These are phyloP conservation scores for Hypoxylon subgilvum DNA, from an alignment of 495 filamentous ascomycete species.

Conservation along the genomic window DNA sequence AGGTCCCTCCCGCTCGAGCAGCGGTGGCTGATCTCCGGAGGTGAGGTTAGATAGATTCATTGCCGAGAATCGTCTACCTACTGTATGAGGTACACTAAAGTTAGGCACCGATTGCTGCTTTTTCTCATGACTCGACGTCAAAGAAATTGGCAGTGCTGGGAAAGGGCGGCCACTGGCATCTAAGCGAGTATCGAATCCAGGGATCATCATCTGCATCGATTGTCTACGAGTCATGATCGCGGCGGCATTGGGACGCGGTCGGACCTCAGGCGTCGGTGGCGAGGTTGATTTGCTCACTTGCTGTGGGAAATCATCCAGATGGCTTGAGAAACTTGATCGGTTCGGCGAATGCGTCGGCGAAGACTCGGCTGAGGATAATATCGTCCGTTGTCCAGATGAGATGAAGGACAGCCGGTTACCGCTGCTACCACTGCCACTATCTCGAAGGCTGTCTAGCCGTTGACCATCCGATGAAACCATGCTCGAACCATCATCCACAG, in stretches of 20 bases:
- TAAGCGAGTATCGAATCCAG: conserved; percentile 46
- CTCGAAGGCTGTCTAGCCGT: conserved; percentile 56
- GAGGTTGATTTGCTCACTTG: conserved; percentile 17
- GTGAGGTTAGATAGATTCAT: conserved; percentile 29
- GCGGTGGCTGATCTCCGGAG: conserved; percentile 14
- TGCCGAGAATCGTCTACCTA: conserved; percentile 51
- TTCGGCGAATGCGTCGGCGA: conserved; percentile 59
- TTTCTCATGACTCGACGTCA: conserved; percentile 21
- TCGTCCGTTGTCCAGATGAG: conserved; percentile 64
- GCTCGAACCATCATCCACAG: conserved; percentile 53
- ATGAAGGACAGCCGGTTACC: conserved; percentile 66
- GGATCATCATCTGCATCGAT: conserved; percentile 58
- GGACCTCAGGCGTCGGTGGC: conserved; percentile 40
- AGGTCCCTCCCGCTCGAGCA: conserved; percentile 18
- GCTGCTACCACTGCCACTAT: conserved; percentile 45
- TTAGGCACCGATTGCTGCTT: conserved; percentile 45
- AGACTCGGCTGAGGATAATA: conserved; percentile 60
- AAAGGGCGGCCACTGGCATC: conserved; percentile 24
- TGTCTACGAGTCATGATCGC: conserved; percentile 59
- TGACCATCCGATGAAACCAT: conserved; percentile 56
- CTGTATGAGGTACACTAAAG: conserved; percentile 56
- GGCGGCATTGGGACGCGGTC: conserved; percentile 56
- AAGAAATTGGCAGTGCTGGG: not conserved
- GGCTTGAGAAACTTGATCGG: conserved; percentile 51
- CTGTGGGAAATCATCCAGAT: conserved; percentile 44